Evolutionary conservation across 352 stramenopile species (phyloP).

Genomic region (Pseudoperonospora humuli): DNA sequence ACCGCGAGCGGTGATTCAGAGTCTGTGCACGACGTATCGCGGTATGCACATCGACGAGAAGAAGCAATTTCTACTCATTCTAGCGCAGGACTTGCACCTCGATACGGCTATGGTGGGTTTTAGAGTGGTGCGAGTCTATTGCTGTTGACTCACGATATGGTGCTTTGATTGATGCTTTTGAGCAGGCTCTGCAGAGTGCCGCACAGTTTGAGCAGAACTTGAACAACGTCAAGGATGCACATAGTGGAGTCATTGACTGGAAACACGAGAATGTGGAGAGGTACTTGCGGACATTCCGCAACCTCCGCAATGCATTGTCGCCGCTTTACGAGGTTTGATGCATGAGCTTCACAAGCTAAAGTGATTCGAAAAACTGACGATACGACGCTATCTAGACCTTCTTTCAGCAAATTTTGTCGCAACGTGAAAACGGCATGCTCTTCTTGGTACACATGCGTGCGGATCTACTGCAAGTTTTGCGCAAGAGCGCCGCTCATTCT

Average conservation of each 20-base stretch:
- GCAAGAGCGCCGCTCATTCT: constrained; percentile 36
- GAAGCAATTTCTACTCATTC: constrained; percentile 71
- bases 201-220: constrained; percentile 50
- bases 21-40: constrained; percentile 54
- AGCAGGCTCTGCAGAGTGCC: constrained; percentile 36
- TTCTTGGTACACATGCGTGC: constrained; percentile 76
- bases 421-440: constrained; percentile 71
- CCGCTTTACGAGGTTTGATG: constrained; percentile 52
- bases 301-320: constrained; percentile 43
- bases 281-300: constrained; percentile 66
- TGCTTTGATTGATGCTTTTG: not conserved
- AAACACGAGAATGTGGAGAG: constrained; percentile 63
- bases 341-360: not conserved
- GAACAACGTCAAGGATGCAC: constrained; percentile 32
- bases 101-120: constrained; percentile 37
- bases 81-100: constrained; percentile 67
- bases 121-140: not conserved
- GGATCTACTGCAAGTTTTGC: constrained; percentile 55
- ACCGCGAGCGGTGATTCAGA: constrained; percentile 59
- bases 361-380: not conserved
- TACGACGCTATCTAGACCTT: constrained; percentile 38
- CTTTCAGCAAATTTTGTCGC: constrained; percentile 79
- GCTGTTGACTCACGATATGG: not conserved
- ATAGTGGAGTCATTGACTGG: constrained; percentile 39
- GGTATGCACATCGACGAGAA: constrained; percentile 70